Base-by-base conservation (phyloP, 75 land plant genomes). In the Pinus tabuliformis region DNA sequence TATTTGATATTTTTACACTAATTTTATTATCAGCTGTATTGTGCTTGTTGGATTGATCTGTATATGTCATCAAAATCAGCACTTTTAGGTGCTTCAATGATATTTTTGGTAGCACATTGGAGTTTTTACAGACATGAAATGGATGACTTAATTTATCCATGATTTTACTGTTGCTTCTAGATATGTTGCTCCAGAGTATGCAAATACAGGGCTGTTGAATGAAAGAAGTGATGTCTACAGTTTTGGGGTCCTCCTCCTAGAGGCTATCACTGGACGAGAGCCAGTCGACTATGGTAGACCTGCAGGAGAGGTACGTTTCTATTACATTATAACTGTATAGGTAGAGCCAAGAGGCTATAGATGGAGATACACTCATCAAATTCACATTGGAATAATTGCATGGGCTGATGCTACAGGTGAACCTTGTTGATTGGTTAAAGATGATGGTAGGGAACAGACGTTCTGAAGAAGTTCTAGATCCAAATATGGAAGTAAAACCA, bases 171-270 rank as follows among this genome's bases (percentile, higher is more conserved):
- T 70, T 24, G 13, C 63, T 81, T 77, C 56, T 86, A 91, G 93
- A 42, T 91, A 91, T 82, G 93, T 91, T 16, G 93, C 93, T 59
- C 93, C 93, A 54, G 93, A 91, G 72, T 91, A 91, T 80, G 93
- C 91, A 73, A 91, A 89, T 65, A 82, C 91, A 52, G 91, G 91
- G n/a, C 81, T 88, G 57, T 66, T 91, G 26, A 91, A 86, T 70
- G 93, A 91, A 74, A 91, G 87, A 83, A 91, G 93, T 80, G 93
- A 91, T 80, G 86, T 91, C 13, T 91, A 91, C 74, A 85, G 90
- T 59, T 91, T 83, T 79, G 93, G 93, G 33, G 89, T 91, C 77
- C 76, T 91, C 36, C 84, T 91, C 21, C 57, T 91, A 62, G 93
- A 91, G 83, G 81, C 90, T 37, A 89, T 91, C 26, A 88, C 91